Evolutionary conservation across 441 rosid genomes (phyloP), one percentile per base, ranked within the genome.

Genomic region (Eruca vesicaria): DNA sequence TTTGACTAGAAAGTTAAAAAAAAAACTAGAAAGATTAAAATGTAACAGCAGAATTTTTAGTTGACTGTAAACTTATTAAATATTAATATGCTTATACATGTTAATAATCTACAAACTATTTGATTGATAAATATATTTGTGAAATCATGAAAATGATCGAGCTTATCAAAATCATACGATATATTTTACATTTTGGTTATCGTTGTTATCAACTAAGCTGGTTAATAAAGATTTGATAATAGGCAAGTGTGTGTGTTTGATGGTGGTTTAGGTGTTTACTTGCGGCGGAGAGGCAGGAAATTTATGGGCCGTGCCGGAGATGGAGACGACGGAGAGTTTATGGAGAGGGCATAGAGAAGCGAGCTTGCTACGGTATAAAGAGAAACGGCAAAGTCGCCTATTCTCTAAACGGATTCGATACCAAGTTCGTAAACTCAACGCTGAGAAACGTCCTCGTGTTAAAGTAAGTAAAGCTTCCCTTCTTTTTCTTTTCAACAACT

Each of bases 371-470:
- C 89, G 97, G 75, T 92, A 92, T 85, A 94, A 89, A 81, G 92
- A 89, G 87, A 94, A 94, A 79, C 87, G 97, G 63, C 96, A 84
- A 56, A 90, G 56, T 71, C 84, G 98, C 53, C 97, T 94, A 48
- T 94, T 94, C 81, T 73, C 93, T n/a, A 94, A 92, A 80, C 82
- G 94, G 31, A 87, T 94, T 35, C 89, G 97, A 2, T 94, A 94
- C 69, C 81, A 94, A 83, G 98, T 94, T 69, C 86, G 98, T 66
- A 94, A 92, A 84, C 90, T 90, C 77, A 94, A 94, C 61, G 98
- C 98, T 0, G 96, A 94, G 81, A 92, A 89, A 52, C 97, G 99
- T 19, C 99, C 99, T 50, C 88, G 99, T 7, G 66, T 90, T 36
- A 94, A 94, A 96, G 97, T 93, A 72, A 15, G 10, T 2, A 48